phyloP scores from a whole-genome alignment of 805 yeast genomes.

The Kuraishia ogatae region DNA sequence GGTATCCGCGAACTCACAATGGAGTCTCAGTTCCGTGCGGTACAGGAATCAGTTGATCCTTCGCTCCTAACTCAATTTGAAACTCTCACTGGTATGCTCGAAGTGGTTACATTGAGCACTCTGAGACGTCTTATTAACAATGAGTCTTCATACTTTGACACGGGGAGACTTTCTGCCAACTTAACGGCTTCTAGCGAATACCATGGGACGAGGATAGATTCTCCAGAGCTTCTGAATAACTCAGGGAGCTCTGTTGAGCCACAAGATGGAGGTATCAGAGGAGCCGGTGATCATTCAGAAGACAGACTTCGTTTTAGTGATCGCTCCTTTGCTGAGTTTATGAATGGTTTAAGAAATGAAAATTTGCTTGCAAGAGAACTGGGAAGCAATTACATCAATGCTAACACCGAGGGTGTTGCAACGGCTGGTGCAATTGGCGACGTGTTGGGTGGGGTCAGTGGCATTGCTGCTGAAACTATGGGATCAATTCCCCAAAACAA shows the following conservation, averaged over 20 bases:
- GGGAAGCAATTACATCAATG: conserved; percentile 5
- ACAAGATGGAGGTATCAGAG: conserved; percentile 3
- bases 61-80: conserved; percentile 15
- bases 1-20: background rate
- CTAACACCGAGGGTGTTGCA: background rate
- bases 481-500: background rate
- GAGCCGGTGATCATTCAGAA: background rate
- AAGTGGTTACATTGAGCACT: conserved; percentile 18
- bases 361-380: conserved; percentile 16
- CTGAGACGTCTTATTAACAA: conserved; percentile 13
- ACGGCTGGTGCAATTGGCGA: too few relatives aligned
- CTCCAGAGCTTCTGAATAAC: background rate
- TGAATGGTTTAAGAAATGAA: conserved; percentile 19
- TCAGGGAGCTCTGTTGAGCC: conserved; percentile 9
- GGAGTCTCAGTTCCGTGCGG: background rate
- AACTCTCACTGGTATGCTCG: conserved; percentile 16
- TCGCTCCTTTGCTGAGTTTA: conserved; percentile 34
- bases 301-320: background rate
- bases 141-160: background rate
- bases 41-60: conserved; percentile 2
- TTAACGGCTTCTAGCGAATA: background rate
- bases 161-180: background rate
- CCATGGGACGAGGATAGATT: conserved; percentile 5
- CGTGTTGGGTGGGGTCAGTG: background rate
- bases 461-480: background rate